phyloP scores from a whole-genome alignment of 305 asterid species.

The Plantago coronopus region DNA sequence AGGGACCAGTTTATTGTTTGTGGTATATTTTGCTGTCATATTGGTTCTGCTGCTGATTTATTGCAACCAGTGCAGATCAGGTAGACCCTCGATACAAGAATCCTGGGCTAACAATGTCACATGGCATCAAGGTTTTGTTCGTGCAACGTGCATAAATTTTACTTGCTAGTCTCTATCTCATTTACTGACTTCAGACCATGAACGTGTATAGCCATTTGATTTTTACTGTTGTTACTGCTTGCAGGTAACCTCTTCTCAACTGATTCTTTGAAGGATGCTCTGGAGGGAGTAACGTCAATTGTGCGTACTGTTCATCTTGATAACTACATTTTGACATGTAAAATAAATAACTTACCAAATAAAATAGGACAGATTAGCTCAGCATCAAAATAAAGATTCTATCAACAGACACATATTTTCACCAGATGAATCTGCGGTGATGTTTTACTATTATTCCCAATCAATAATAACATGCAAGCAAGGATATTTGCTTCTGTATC shows the following conservation, averaged over 20 bases:
- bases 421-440: no score
- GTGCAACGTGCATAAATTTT: conserved; percentile 18
- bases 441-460: no score
- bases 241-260: conserved; percentile 62
- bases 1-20: not conserved
- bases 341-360: no score
- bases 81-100: conserved; percentile 70
- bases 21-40: not conserved
- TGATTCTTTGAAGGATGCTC: conserved; percentile 80
- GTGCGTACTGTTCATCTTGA: conserved; percentile 46
- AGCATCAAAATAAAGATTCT: no score
- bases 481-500: no score
- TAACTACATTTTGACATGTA: not conserved
- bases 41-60: conserved; percentile 23
- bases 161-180: conserved; percentile 11
- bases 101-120: conserved; percentile 69
- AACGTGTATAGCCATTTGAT: conserved; percentile 19
- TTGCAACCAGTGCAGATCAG: conserved; percentile 60
- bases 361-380: no score
- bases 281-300: conserved; percentile 85
- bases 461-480: no score
- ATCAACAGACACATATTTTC: no score
- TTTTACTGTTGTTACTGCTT: conserved; percentile 25
- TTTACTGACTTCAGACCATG: conserved; percentile 11
- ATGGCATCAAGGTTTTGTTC: conserved; percentile 83